A percentile compares a stretch with the other conserved stretches of the same genome.
phyloP scores from a whole-genome alignment of 768 basidiomycete species.

The Dendrothele bispora region DNA sequence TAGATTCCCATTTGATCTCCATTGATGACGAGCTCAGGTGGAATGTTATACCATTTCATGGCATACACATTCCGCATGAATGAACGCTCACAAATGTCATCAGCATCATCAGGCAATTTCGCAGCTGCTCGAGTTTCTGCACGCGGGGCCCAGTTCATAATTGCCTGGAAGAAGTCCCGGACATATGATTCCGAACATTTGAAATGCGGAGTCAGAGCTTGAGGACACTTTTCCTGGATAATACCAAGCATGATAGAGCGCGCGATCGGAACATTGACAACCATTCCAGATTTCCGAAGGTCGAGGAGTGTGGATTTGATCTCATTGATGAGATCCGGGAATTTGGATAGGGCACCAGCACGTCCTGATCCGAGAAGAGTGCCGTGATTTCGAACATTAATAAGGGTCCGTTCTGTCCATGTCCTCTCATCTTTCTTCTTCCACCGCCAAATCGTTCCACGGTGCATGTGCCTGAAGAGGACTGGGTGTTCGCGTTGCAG shows the following conservation, averaged over 20 bases:
- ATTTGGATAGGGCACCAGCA: slow-evolving; percentile 12
- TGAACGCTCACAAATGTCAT: slow-evolving; percentile 2
- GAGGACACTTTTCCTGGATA: slow-evolving; percentile 7
- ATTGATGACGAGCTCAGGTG: slow-evolving; percentile 13
- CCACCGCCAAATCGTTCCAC: slow-evolving; percentile 5
- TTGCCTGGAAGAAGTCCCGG: neutral
- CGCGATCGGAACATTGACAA: slow-evolving; percentile 9
- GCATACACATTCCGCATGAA: slow-evolving; percentile 6
- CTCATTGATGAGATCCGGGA: slow-evolving; percentile 14
- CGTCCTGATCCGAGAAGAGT: slow-evolving; percentile 12
- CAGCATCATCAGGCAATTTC: slow-evolving; percentile 10
- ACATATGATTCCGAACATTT: slow-evolving; percentile 15
- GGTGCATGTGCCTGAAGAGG: slow-evolving; percentile 1
- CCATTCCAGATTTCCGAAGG: slow-evolving; percentile 12
- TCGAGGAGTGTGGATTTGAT: slow-evolving; percentile 13
- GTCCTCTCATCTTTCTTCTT: neutral
- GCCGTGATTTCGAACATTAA: slow-evolving; percentile 1
- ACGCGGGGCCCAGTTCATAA: slow-evolving; percentile 7
- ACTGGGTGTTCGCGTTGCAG: slow-evolving; percentile 4
- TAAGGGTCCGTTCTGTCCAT: slow-evolving; percentile 1
- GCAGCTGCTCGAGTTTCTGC: slow-evolving; percentile 7
- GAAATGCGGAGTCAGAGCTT: slow-evolving; percentile 10
- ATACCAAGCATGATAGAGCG: slow-evolving; percentile 17
- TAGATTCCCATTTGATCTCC: slow-evolving; percentile 16
- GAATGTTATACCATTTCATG: slow-evolving; percentile 11